Base-by-base conservation (phyloP, 2,329 filamentous ascomycete species). In the Aspergillus unguis region DNA sequence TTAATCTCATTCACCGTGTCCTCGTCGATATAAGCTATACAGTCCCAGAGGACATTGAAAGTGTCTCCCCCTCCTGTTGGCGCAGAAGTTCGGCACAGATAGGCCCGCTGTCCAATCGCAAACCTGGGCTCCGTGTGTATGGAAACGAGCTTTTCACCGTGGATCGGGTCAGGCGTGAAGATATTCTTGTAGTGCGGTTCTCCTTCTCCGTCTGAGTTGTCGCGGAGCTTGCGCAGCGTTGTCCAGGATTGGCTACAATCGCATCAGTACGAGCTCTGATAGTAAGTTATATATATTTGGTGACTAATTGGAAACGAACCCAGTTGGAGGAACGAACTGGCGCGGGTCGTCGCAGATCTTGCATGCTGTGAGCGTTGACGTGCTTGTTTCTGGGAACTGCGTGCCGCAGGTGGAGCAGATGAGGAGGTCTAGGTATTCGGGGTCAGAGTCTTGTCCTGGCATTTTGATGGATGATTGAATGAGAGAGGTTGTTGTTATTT, bases 31-130 rank as follows among this genome's bases (percentile, higher is more conserved):
- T 84, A 82, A 0, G 87, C 80, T 52, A 94, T 75, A 56, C 86
- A 84, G 69, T 94, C 90, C 89, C 89, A 95, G 1, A 94, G 80
- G 1, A 94, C 70, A 65, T 92, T 92, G 26, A 48, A 48, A 6
- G 38, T 2, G 7, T 0, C 88, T 88, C 0, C 69, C 53, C 25
- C 7, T 26, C 23, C 31, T n/a, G 23, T 17, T 36, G 41, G 10
- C 5, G 10, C 2, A 31, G n/a, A 4, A 10, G 31, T 48, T 25
- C 79, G 76, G 9, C 92, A 73, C 2, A 95, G 74, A 43, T 91
- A 79, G 23, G 85, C 85, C 31, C 89, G 80, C 70, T 94, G 85
- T 1, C 88, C 88, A 57, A 94, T 94, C 49, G 77, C 88, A 55
- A 91, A 73, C 67, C 85, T 77, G 29, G 83, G 83, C 27, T 53